Evolutionary conservation across 2,329 filamentous ascomycete species (phyloP), one percentile per base, ranked within the genome.

Genomic region (Exophiala dermatitidis): DNA sequence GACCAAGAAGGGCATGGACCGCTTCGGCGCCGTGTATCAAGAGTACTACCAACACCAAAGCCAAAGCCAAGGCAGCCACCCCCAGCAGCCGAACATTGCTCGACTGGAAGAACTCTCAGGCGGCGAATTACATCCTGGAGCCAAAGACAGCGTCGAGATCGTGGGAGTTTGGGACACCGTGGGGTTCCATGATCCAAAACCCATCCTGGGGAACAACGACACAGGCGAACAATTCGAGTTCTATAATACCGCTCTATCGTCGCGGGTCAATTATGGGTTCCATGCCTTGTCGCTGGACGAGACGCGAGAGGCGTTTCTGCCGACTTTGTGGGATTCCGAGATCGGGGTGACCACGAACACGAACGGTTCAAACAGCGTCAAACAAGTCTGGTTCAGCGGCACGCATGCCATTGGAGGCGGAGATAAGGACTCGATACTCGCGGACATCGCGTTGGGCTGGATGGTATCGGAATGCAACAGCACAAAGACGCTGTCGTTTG

Each of bases 11-110:
- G 64, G 62, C 3, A 50, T 66, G 42, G 50, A 58, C 6, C 53
- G 45, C 30, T 60, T 65, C 19, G 48, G 54, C 7, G 61, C 60
- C 42, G 52, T 66, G 29, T 66, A 64, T 48, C 46, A 45, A 29
- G 42, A 45, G 32, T 45, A 45, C n/a, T 45, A 45, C n/a, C 33
- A 36, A 7, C 33, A 7, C 33, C 8, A n/a, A 9, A 32, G 12
- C 28, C 6, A 32, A 4, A 30, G 12, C 28, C 30, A 32, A 45
- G n/a, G 3, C 42, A 12, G 1, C 42, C 30, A 32, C 3, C 28
- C 6, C 1, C 33, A n/a, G 2, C 28, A 43, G 41, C 41, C 41
- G 19, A 19, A 45, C 42, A 19, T 45, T 2, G 28, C 5, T 3
- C 7, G 12, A 31, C 30, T 45, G 6, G 28, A 32, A 10, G 5